Base-by-base conservation (phyloP, 805 yeast species). In the Phaffomyces opuntiae region DNA sequence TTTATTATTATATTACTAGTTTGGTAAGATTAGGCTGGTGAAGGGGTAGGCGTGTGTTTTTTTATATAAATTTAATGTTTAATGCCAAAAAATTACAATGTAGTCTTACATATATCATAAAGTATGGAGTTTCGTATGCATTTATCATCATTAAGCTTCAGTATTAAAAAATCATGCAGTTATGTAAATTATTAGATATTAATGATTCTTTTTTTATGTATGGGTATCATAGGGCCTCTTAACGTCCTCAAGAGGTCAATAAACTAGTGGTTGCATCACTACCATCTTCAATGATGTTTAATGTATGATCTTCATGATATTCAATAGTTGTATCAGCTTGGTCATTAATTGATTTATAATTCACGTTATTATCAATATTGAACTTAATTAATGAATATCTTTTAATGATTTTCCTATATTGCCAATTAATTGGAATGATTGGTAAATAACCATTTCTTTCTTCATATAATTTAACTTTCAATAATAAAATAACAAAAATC, bases 381-480 rank as follows among this genome's bases (percentile, higher is more conserved):
- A 53, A 60, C 36, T 66, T 66, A 45, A 66, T 63, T 35, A 63
- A 53, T 12, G 50, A 42, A 39, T 57, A 55, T 52, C 73, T 63
- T 47, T 70, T 72, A 24, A 53, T 45, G 14, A 85, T 78, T 41
- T 77, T 65, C 48, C 70, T 75, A 49, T 72, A 62, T 62, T 87
- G 95, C 76, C 79, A 77, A 46, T 60, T 66, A 29, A 81, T 55
- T 4, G 95, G 95, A 4, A 86, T 43, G 5, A 73, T 56, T 5
- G 89, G 88, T 27, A 81, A 60, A 39, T 70, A 70, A 0, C 91
- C 90, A 39, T 70, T 56, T 45, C 70, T 72, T 54, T 80, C 87
- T 54, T 81, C 83, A 27, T 66, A 58, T 40, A 69, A 62, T 48
- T 86, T 67, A 44, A 72, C 48, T 3, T 65, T 54, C 35, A 83